A percentile compares a stretch with the other conserved stretches of the same genome.
Conservation (phyloP, 768 basidiomycete species). For the Boletus sp. region DNA sequence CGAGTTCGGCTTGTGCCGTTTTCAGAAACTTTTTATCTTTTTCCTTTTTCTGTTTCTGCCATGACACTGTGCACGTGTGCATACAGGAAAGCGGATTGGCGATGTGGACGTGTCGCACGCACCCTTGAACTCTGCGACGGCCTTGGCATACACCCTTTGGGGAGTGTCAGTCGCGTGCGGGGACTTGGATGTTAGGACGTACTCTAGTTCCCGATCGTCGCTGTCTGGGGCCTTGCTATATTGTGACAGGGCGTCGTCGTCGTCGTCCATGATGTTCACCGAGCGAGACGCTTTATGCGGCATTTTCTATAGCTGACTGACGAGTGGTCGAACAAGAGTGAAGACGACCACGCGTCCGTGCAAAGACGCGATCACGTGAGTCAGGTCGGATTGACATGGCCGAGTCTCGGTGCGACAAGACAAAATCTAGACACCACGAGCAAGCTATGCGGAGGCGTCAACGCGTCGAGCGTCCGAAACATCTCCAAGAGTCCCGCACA, state of each 20-base stretch:
- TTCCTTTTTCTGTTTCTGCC: constrained; percentile 31
- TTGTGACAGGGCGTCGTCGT: constrained; percentile 17
- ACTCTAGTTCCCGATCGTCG: constrained; percentile 31
- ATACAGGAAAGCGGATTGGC: not conserved
- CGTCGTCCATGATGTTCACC: constrained; percentile 9
- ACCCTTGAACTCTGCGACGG: constrained; percentile 35
- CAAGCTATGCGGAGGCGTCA: constrained; percentile 31
- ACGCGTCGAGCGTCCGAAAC: constrained; percentile 23
- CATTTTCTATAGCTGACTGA: constrained; percentile 9
- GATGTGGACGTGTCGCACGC: not conserved
- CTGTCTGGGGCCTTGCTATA: constrained; percentile 18
- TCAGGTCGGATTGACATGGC: not conserved
- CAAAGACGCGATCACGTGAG: constrained; percentile 22
- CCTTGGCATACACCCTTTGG: constrained; percentile 27
- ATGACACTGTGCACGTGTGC: constrained; percentile 23
- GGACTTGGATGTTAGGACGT: not conserved
- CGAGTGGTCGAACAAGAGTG: not conserved
- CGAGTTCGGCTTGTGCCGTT: constrained; percentile 22
- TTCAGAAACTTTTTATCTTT: constrained; percentile 26
- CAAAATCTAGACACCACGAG: constrained; percentile 31
- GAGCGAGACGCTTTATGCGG: constrained; percentile 10
- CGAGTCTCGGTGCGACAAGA: constrained; percentile 9
- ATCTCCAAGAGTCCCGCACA: constrained; percentile 14
- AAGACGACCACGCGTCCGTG: not conserved
- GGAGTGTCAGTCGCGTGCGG: not conserved